Evolutionary conservation across 371 early-diverging fungal genomes (phyloP).

Genomic region (Actinomortierella wolfii): DNA sequence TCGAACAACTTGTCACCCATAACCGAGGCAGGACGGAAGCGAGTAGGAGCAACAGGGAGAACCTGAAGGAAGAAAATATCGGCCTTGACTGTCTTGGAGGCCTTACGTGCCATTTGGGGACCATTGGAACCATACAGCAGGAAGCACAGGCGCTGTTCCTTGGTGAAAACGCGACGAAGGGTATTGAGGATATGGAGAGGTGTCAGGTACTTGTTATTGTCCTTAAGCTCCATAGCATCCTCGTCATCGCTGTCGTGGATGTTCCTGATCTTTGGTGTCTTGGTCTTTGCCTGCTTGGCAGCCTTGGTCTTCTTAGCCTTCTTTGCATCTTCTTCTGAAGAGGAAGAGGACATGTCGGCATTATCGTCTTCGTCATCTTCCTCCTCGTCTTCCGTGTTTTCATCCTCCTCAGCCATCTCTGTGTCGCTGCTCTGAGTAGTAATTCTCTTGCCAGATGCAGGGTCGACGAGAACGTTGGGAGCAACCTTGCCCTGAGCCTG

Average conservation of each 20-base stretch:
- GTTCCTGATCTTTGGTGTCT: slow-evolving; percentile 36
- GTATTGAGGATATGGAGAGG: slow-evolving; percentile 83
- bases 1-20: slow-evolving; percentile 93
- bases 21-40: slow-evolving; percentile 94
- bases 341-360: slow-evolving; percentile 40
- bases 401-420: slow-evolving; percentile 4
- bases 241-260: slow-evolving; percentile 50
- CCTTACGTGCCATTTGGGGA: slow-evolving; percentile 52
- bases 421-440: slow-evolving; percentile 12
- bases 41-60: slow-evolving; percentile 94
- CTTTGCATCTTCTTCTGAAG: slow-evolving; percentile 47
- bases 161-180: slow-evolving; percentile 73
- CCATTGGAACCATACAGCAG: slow-evolving; percentile 81
- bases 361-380: slow-evolving; percentile 40
- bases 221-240: slow-evolving; percentile 46
- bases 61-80: slow-evolving; percentile 96
- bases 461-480: slow-evolving; percentile 49
- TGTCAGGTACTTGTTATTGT: slow-evolving; percentile 67
- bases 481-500: slow-evolving; percentile 55
- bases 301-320: slow-evolving; percentile 37
- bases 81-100: slow-evolving; percentile 51
- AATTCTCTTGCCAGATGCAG: slow-evolving; percentile 14
- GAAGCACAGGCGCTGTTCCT: slow-evolving; percentile 74
- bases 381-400: slow-evolving; percentile 43
- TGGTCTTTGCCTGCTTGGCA: slow-evolving; percentile 19